Base-by-base conservation (phyloP, 192 early-diverging fungal genomes). In the Lobosporangium transversale region DNA sequence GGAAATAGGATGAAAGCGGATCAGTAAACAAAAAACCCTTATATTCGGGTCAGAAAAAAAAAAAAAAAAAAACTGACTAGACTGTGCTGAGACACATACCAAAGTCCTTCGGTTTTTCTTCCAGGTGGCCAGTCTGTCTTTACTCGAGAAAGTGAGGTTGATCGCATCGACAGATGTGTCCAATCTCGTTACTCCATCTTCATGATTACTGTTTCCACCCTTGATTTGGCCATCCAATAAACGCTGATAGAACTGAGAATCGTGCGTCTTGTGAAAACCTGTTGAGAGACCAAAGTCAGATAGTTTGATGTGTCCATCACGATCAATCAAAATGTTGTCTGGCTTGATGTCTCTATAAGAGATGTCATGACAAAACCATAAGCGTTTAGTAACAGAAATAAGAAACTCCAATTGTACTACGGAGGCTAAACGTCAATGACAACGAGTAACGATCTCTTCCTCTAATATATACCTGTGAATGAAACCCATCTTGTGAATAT, bases 271-370 rank as follows among this genome's bases (percentile, higher is more conserved):
- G 84, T 98, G 96, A 83, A 99, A 99, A 0, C 98, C 98, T 3
- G 97, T 99, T 6, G 97, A 97, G 14, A 99, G 87, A n/a, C 98
- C 98, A 88, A 99, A 99, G 80, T 99, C 98, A 11, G 96, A 97
- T 11, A 99, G 84, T 83, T 99, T 99, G 48, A 99, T 89, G 75
- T 99, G 98, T n/a, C 98, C 98, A 74, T 95, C 92, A 62, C 92
- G 91, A 81, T 98, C 97, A 63, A 99, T 96, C 45, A 99, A 82
- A 49, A 95, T 92, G 70, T 94, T 95, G 67, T 93, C 90, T 9
- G 92, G 92, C 81, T 94, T 94, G 75, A 94, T 91, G 50, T 94
- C 91, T 68, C 91, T 88, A 60, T 29, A 37, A 37, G 24, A 33
- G 27, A 36, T 42, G 20, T 32, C 12, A 48, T 5, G 29, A 14